A percentile compares a stretch with the other conserved stretches of the same genome.
phyloP scores from a whole-genome alignment of 208 protist genomes.

The Trypanosoma conorhini region DNA sequence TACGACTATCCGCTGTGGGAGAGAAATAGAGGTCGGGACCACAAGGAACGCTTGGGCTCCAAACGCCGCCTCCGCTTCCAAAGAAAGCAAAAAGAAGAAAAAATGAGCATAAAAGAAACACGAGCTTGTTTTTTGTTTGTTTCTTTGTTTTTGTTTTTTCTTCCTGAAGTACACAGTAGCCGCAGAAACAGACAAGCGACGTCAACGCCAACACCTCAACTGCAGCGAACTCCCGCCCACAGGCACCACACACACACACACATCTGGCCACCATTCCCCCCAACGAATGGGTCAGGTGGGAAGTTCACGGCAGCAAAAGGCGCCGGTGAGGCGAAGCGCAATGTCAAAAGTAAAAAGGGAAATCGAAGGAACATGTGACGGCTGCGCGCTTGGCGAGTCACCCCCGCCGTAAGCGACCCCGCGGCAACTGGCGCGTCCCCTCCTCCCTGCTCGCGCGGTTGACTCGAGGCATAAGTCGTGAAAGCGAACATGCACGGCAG shows the following conservation, averaged over 20 bases:
- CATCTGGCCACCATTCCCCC: neutral
- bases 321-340: neutral
- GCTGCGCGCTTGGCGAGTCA: neutral
- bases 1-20: neutral
- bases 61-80: neutral
- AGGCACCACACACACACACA: neutral
- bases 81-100: neutral
- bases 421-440: neutral
- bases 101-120: neutral
- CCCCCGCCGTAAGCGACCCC: neutral
- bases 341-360: neutral
- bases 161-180: neutral
- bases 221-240: neutral
- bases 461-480: neutral
- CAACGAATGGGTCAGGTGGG: neutral
- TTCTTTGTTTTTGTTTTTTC: neutral
- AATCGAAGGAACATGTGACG: neutral
- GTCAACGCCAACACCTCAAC: neutral
- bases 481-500: neutral
- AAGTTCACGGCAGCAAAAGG: neutral
- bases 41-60: neutral
- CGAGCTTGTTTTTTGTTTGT: neutral
- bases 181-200: neutral
- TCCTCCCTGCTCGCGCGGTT: neutral
- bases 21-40: neutral